Percentiles rank a stretch among this genome's conserved stretches.
These are phyloP conservation scores for Saccharomyces hybrid DNA, from an alignment of 1,139 yeast species.

Conservation along the genomic window DNA sequence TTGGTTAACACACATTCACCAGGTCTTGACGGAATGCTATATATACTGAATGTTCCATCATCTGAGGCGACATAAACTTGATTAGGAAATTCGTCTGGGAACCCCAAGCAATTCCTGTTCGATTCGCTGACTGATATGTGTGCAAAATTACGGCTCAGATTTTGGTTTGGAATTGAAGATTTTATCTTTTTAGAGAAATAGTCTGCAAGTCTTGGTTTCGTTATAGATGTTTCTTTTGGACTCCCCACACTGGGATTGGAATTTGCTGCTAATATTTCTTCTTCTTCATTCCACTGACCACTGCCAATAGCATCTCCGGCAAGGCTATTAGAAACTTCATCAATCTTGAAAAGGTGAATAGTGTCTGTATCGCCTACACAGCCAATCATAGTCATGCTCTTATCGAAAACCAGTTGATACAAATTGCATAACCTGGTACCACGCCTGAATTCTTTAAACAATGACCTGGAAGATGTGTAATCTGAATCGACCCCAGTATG, in stretches of 20 bases:
- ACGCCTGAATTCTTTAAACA: slow-evolving; percentile 51
- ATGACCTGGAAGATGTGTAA: slow-evolving; percentile 22
- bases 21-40: slow-evolving; percentile 23
- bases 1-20: slow-evolving; percentile 28
- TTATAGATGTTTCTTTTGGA: not conserved
- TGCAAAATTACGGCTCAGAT: slow-evolving; percentile 27
- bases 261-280: slow-evolving; percentile 5
- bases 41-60: slow-evolving; percentile 26
- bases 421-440: slow-evolving; percentile 60
- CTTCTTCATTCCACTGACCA: slow-evolving; percentile 9
- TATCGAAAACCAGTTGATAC: slow-evolving; percentile 47
- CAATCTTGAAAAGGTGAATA: slow-evolving; percentile 53
- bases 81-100: slow-evolving; percentile 28
- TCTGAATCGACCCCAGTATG: slow-evolving; percentile 29
- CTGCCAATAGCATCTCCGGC: not conserved
- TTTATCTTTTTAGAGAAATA: slow-evolving; percentile 24
- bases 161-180: slow-evolving; percentile 27
- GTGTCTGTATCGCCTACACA: slow-evolving; percentile 65
- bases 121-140: slow-evolving; percentile 23
- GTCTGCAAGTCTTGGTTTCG: slow-evolving; percentile 12
- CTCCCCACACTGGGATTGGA: not conserved
- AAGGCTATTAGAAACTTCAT: slow-evolving; percentile 10
- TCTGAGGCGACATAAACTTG: slow-evolving; percentile 26
- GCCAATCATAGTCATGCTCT: slow-evolving; percentile 46
- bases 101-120: slow-evolving; percentile 22